Base-by-base conservation (phyloP, 345 rosid genomes). In the Euphorbia lathyris region DNA sequence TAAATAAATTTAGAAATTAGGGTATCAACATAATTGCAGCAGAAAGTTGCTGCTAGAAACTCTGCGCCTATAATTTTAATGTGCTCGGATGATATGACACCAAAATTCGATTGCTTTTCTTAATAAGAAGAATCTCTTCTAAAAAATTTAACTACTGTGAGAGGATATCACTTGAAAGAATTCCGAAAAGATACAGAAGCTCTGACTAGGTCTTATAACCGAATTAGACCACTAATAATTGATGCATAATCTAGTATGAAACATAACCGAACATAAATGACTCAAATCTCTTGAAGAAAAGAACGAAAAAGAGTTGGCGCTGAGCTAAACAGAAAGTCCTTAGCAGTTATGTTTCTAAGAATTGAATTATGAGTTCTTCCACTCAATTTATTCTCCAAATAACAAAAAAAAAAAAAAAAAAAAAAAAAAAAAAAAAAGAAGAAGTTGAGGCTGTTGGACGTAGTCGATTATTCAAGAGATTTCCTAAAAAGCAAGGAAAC, bases 241-340 rank as follows among this genome's bases (percentile, higher is more conserved):
- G n/a, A 57, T 23, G 9, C 14, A 50, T 22, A 74, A 70, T 17
- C 26, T 76, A 36, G 26, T 43, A 63, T 27, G 14, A 57, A 68
- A 45, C 38, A 62, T 48, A 58, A 73, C 58, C 45, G 59, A 32
- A 19, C 48, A 61, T 20, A 20, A 55, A 26, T 52, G 30, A 65
- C 65, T 20, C 29, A 43, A 58, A 76, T 38, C 61, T 17, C 20
- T 27, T 27, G 27, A 29, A 23, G 19, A 20, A 19, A 53, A 38
- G 0, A 11, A 5, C 34, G 34, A 51, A 30, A 30, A 17, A 25
- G 47, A 40, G 22, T 65, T 66, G 45, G 58, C 29, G 53, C 45
- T 16, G 20, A 20, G 20, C 66, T 55, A 42, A 63, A 27, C 19
- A 70, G 48, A 20, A 70, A 65, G 50, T 26, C 29, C 34, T 22